Evolutionary conservation across 495 filamentous ascomycete species (phyloP), one percentile per base, ranked within the genome.

Genomic region (Penicillium roqueforti): DNA sequence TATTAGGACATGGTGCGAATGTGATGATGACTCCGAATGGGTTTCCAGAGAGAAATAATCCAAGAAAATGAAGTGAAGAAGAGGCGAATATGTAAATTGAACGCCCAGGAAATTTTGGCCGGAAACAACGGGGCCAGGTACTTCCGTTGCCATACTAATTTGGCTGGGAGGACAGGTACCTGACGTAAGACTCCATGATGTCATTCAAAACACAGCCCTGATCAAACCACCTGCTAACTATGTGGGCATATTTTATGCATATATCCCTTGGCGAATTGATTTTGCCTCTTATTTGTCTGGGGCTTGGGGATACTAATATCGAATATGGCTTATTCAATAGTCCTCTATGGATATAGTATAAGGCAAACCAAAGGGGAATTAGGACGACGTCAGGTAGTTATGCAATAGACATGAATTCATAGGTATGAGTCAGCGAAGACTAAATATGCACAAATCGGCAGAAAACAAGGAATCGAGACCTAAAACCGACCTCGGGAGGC

Each of bases 41-140:
- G 14, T 48, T 32, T 19, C 47, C 26, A 20, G 31, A 44, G 32
- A 36, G 25, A 8, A 42, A 46, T 22, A 46, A 28, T 16, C 22
- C 13, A 32, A 36, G 22, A 55, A 34, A 22, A 53, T 14, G 37
- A 29, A 37, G 28, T 45, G 18, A 36, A 38, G 19, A 28, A 36
- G 43, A 49, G 41, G 39, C 44, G 47, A 32, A 22, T 36, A n/a
- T 36, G 6, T 31, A 31, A 31, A 36, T 34, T 3, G 5, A 0
- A 16, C 6, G n/a, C 14, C 14, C n/a, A 36, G 6, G 29, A 45
- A 54, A 29, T 19, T 37, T 40, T 44, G 32, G 42, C 60, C 63
- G 63, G 63, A 66, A 66, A 66, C 58, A 56, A 66, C 59, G 54
- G 60, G 37, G 39, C 48, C 45, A 25, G 59, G 62, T 65, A 65